Percentiles rank a stretch among this genome's conserved stretches.
phyloP scores from a whole-genome alignment of 805 yeast species.

The Yarrowia bubula region DNA sequence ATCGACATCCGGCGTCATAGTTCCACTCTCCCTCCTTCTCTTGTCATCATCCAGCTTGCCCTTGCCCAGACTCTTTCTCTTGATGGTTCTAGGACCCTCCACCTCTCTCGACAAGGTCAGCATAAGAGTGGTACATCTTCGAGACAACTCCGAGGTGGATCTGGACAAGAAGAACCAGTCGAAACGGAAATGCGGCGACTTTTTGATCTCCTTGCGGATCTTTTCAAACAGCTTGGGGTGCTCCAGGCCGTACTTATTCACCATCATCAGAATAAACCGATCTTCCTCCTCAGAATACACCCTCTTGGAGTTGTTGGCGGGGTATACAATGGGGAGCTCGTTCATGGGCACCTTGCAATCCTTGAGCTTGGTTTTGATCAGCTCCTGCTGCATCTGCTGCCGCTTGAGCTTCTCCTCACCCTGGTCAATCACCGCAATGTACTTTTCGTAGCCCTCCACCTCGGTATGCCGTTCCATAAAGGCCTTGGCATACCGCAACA shows the following conservation, averaged over 20 bases:
- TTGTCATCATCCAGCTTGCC: constrained; percentile 20
- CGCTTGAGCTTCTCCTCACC: constrained; percentile 83
- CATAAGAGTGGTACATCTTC: constrained; percentile 79
- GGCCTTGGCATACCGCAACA: constrained; percentile 67
- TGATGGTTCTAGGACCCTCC: constrained; percentile 41
- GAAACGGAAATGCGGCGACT: constrained; percentile 74
- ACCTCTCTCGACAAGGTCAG: constrained; percentile 72
- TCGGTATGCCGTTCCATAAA: constrained; percentile 80
- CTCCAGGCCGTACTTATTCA: constrained; percentile 78
- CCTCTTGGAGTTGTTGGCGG: constrained; percentile 68
- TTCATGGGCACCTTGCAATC: constrained; percentile 73
- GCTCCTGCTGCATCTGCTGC: constrained; percentile 68
- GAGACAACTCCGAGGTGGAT: constrained; percentile 68
- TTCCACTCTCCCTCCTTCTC: neutral
- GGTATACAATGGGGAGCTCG: constrained; percentile 67
- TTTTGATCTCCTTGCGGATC: constrained; percentile 70
- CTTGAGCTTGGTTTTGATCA: constrained; percentile 70
- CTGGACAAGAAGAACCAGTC: constrained; percentile 86
- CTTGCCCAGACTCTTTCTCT: constrained; percentile 34
- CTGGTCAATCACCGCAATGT: constrained; percentile 71
- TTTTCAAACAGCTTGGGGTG: constrained; percentile 73
- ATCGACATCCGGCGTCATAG: constrained; percentile 2
- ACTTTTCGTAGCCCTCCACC: constrained; percentile 87
- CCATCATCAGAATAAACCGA: constrained; percentile 75
- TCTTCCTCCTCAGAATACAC: constrained; percentile 88